Evolutionary conservation across 106 monocot species (phyloP), one percentile per base, ranked within the genome.

Genomic region (Triglochin maritima): DNA sequence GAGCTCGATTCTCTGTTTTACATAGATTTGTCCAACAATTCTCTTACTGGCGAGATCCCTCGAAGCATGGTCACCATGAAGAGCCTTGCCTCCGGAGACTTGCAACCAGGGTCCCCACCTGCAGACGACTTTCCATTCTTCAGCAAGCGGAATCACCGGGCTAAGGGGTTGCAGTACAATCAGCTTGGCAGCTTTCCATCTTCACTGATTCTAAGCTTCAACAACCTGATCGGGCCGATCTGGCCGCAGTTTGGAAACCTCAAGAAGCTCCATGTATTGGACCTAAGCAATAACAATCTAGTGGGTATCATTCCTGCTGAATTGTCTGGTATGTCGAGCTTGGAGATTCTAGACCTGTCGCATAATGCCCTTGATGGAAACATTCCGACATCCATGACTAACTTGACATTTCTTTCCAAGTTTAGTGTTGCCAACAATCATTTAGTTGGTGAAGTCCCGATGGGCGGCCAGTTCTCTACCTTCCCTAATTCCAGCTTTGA

Each of bases 1-100:
- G 49, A 84, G 51, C 74, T 91, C 3, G 72, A 84, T 14, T 53
- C 65, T 71, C 78, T 96, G 5, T 96, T 96, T 58, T 95, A 95
- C 82, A 46, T 95, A 70, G 94, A 95, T 72, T 15, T 95, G 7
- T 95, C 94, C 6, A 94, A 94, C 68, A 94, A 94, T 73, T 87
- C 85, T 6, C 76, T 94, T 6, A 11, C 62, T 3, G 94, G 94
- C 14, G 76, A 81, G 46, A 76, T 95, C 11, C 94, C 94, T 6
- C 6, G 6, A 3, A 83, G 79, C 70, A 49, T 95, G 68, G 43
- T 79, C 2, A 48, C 57, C 17, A 72, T 90, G 87, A 80, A 77
- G 73, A 69, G 79, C 44, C 68, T 95, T 2, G 66, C 78, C 42
- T 13, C 63, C 6, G 74, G 66, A 55, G 49, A 44, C 58, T 79